Percentiles rank a stretch among this genome's conserved stretches.
These are phyloP conservation scores for Rhizophora apiculata DNA, from an alignment of 345 rosid species.

Conservation along the genomic window DNA sequence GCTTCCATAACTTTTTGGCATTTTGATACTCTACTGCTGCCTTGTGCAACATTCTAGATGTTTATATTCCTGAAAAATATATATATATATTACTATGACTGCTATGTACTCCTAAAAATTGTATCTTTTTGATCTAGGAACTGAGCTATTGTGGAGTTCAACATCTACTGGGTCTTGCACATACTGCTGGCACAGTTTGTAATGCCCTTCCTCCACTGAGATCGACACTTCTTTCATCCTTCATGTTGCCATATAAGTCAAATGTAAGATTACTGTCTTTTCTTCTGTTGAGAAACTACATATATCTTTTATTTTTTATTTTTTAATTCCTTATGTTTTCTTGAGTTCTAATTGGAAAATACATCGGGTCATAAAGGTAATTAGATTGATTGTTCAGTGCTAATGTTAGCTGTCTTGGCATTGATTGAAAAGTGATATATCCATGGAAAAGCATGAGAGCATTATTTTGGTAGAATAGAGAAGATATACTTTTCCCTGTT, in stretches of 20 bases:
- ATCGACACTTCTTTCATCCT: slow-evolving; percentile 59
- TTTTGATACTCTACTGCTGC: no score
- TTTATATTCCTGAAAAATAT: neutral
- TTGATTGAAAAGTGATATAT: neutral
- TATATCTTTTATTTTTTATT: neutral
- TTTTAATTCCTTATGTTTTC: neutral
- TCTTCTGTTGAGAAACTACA: neutral
- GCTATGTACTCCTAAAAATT: slow-evolving; percentile 7
- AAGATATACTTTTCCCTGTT: neutral
- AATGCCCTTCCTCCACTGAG: slow-evolving; percentile 63
- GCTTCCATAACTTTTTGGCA: no score
- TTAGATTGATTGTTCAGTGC: neutral
- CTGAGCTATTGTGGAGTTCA: slow-evolving; percentile 55
- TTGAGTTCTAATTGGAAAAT: no score
- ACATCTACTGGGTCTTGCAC: slow-evolving; percentile 54
- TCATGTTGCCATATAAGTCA: slow-evolving; percentile 56
- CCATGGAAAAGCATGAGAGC: slow-evolving; percentile 10
- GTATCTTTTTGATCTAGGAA: slow-evolving; percentile 35
- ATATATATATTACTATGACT: no score
- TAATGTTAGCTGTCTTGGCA: neutral
- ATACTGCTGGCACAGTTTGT: slow-evolving; percentile 58
- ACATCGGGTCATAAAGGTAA: no score
- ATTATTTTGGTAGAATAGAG: neutral
- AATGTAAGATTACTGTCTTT: slow-evolving; percentile 40
- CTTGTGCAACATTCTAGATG: no score